Base-by-base conservation (phyloP, 2,329 filamentous ascomycete species). In the Thielaviopsis euricoi region DNA sequence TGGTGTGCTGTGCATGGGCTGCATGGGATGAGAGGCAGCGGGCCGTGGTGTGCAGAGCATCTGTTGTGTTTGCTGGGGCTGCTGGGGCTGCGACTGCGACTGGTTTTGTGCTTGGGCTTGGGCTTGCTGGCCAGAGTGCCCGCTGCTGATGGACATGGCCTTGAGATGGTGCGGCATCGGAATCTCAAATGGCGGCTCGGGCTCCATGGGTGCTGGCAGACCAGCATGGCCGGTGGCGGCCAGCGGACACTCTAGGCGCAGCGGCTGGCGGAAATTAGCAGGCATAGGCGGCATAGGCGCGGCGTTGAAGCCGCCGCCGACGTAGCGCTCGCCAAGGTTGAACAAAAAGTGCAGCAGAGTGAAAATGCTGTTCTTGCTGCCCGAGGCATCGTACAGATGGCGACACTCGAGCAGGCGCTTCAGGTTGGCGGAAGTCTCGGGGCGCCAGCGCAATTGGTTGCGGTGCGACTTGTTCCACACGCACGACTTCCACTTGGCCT, bases 381-480 rank as follows among this genome's bases (percentile, higher is more conserved):
- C 54, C 7, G 69, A 69, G 37, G 73, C 68, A 52, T 73, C 70
- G 57, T 70, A 70, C 1, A 74, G 66, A 43, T 74, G 72, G 19
- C 72, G 69, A 50, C 70, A 69, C 62, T 74, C 73, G 49, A 74
- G 71, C 64, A 74, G 71, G 13, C 71, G 71, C 66, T 70, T 73
- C 22, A 74, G 65, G 29, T 74, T 71, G 2, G 70, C 70, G 1
- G 72, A 74, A 2, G 70, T 72, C 9, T 71, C 67, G 1, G 71
- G 65, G 10, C 69, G 67, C 72, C 72, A 74, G 50, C 66, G 65
- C 12, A 74, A 67, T 23, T 69, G 66, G 59, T 68, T 68, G 5
- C 72, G 67, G 60, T 71, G 70, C 60, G 71, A 70, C 65, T 74
- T 74, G 48, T 71, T 71, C 71, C 71, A 74, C 57, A 73, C 71